phyloP scores from a whole-genome alignment of 23 red algal species.

The Gracilaria gracilis region DNA sequence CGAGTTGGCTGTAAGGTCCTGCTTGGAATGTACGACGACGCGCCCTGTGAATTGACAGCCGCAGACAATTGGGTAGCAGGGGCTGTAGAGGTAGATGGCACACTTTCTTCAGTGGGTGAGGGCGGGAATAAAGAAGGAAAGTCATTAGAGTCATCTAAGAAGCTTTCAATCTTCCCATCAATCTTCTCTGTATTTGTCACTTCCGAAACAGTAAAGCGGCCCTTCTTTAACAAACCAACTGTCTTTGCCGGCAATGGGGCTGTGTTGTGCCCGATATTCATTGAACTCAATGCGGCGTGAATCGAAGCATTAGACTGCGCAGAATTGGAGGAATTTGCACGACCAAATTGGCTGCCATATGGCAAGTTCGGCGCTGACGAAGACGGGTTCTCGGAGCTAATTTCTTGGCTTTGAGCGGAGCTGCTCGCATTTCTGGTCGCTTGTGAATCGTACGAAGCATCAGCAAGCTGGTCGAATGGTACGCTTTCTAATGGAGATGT shows the following conservation, averaged over 20 bases:
- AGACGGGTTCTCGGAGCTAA: background rate
- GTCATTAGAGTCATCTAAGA: constrained; percentile 55
- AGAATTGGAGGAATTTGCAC: background rate
- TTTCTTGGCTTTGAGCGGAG: background rate
- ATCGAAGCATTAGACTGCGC: background rate
- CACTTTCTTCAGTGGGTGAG: background rate
- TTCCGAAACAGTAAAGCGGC: constrained; percentile 72
- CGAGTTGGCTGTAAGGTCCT: background rate
- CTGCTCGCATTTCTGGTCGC: background rate
- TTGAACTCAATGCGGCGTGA: background rate
- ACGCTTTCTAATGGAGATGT: background rate
- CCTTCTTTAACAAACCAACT: constrained; percentile 50
- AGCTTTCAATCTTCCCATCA: constrained; percentile 60
- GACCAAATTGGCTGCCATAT: background rate
- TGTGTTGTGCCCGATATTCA: background rate
- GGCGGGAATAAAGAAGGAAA: constrained; percentile 25
- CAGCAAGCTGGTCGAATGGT: background rate
- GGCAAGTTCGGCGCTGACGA: background rate
- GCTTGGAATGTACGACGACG: background rate
- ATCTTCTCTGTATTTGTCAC: constrained; percentile 58
- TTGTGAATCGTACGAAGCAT: background rate
- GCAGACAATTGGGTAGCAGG: background rate
- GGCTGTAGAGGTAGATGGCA: background rate
- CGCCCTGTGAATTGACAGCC: background rate
- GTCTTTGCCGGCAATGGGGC: constrained; percentile 53